Percentiles rank a stretch among this genome's conserved stretches.
These are phyloP conservation scores for Silene coronaria DNA, from an alignment of 179 eudicot genomes.

Conservation along the genomic window DNA sequence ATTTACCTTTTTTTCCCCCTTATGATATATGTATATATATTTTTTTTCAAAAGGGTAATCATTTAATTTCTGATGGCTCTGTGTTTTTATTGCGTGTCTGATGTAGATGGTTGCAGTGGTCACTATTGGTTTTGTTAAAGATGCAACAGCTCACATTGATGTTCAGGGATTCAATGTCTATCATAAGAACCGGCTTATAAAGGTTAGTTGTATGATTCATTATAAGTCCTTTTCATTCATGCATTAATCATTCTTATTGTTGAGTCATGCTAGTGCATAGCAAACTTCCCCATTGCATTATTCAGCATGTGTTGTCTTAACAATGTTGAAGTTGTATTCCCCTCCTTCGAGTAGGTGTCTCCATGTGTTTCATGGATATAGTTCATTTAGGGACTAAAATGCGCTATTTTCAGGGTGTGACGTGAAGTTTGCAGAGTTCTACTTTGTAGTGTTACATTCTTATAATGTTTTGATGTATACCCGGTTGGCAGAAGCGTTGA, in stretches of 20 bases:
- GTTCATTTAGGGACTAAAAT: not conserved
- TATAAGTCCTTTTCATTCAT: not conserved
- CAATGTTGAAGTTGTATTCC: not conserved
- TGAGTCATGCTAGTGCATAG: not conserved
- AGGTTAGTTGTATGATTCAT: slow-evolving; percentile 41
- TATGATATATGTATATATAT: too few species aligned
- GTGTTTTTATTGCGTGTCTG: slow-evolving; percentile 13
- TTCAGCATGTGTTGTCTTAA: not conserved
- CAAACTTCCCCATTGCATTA: not conserved
- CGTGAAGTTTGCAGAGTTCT: not conserved
- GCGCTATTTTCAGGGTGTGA: not conserved
- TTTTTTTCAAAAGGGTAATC: not conserved
- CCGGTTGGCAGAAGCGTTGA: not conserved
- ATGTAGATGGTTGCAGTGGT: slow-evolving; percentile 83
- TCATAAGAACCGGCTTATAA: slow-evolving; percentile 94
- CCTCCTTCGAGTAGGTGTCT: not conserved
- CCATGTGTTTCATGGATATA: not conserved
- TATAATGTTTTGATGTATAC: not conserved
- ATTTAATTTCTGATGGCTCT: slow-evolving; percentile 7
- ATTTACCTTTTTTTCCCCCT: not conserved
- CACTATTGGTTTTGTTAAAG: slow-evolving; percentile 95
- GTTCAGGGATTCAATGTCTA: slow-evolving; percentile 97
- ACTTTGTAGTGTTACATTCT: not conserved
- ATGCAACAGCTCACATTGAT: slow-evolving; percentile 85
- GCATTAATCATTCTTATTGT: not conserved